These are phyloP conservation scores for Cordyceps militaris DNA, from an alignment of 2,329 filamentous ascomycete genomes.

Conservation along the genomic window DNA sequence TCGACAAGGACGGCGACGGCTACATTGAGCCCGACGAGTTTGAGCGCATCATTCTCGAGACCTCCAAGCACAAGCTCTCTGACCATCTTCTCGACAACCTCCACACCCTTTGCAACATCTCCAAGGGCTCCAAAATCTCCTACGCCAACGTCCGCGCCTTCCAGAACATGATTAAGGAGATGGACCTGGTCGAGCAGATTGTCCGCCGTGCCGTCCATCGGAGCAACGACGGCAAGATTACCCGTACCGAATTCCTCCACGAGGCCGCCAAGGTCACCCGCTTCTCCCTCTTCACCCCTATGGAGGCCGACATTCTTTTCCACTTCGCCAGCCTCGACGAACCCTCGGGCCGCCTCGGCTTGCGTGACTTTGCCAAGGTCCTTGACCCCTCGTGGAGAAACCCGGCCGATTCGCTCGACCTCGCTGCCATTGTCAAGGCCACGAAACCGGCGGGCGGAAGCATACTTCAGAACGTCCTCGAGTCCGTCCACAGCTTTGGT, in stretches of 20 bases:
- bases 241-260: constrained; percentile 86
- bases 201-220: constrained; percentile 78
- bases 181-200: constrained; percentile 94
- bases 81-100: constrained; percentile 91
- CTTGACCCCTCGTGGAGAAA: constrained; percentile 88
- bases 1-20: constrained; percentile 86
- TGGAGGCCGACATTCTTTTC: constrained; percentile 98
- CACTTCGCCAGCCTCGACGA: constrained; percentile 94
- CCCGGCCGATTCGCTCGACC: constrained; percentile 43
- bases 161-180: constrained; percentile 95
- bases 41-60: constrained; percentile 92
- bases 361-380: constrained; percentile 87
- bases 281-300: constrained; percentile 93
- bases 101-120: constrained; percentile 90
- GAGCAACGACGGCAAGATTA: constrained; percentile 87
- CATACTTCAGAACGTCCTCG: constrained; percentile 50
- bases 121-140: constrained; percentile 83
- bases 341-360: constrained; percentile 73
- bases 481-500: constrained; percentile 83
- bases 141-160: constrained; percentile 97
- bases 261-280: constrained; percentile 86
- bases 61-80: constrained; percentile 89
- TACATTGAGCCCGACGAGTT: constrained; percentile 96
- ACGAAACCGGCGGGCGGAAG: constrained; percentile 18
- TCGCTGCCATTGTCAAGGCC: constrained; percentile 31